phyloP scores from a whole-genome alignment of 2,329 filamentous ascomycete genomes.

The Colletotrichum incanum region DNA sequence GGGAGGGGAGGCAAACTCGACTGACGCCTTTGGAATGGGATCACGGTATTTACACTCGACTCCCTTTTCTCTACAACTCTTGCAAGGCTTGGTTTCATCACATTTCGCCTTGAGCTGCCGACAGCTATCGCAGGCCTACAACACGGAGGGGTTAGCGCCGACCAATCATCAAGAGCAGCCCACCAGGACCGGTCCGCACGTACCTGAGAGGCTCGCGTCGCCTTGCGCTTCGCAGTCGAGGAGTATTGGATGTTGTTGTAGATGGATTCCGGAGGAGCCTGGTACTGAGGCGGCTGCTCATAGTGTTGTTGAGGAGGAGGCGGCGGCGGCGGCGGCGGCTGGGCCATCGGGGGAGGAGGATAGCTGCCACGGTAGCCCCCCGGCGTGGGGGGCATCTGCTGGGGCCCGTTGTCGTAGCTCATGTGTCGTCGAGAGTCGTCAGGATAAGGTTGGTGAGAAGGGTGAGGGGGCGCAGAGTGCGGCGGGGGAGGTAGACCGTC shows the following conservation, averaged over 20 bases:
- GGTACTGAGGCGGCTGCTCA: slow-evolving; percentile 50
- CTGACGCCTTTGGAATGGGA: slow-evolving; percentile 91
- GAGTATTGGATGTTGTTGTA: slow-evolving; percentile 60
- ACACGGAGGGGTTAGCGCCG: slow-evolving; percentile 31
- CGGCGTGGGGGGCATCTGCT: slow-evolving; percentile 61
- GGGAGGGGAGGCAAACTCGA: slow-evolving; percentile 50
- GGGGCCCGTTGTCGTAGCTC: slow-evolving; percentile 65
- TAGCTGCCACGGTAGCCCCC: slow-evolving; percentile 60
- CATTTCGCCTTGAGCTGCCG: slow-evolving; percentile 92
- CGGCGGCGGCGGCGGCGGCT: slow-evolving; percentile 50
- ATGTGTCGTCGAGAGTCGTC: slow-evolving; percentile 68
- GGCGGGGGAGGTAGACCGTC: slow-evolving; percentile 55
- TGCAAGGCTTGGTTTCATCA: slow-evolving; percentile 87
- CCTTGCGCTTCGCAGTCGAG: slow-evolving; percentile 71
- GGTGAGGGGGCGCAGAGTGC: slow-evolving; percentile 52
- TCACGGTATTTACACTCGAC: slow-evolving; percentile 91
- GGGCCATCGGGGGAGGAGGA: slow-evolving; percentile 56
- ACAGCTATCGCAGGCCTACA: slow-evolving; percentile 92
- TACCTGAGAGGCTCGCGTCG: slow-evolving; percentile 77
- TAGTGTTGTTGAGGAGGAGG: slow-evolving; percentile 50
- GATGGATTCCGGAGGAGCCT: slow-evolving; percentile 55
- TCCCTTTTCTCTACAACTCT: slow-evolving; percentile 90
- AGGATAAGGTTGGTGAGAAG: slow-evolving; percentile 53
- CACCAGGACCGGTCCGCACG: slow-evolving; percentile 22
- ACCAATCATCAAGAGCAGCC: not conserved